Evolutionary conservation across 2,329 filamentous ascomycete genomes (phyloP).

Genomic region (Chrysosporium keratinophilum): DNA sequence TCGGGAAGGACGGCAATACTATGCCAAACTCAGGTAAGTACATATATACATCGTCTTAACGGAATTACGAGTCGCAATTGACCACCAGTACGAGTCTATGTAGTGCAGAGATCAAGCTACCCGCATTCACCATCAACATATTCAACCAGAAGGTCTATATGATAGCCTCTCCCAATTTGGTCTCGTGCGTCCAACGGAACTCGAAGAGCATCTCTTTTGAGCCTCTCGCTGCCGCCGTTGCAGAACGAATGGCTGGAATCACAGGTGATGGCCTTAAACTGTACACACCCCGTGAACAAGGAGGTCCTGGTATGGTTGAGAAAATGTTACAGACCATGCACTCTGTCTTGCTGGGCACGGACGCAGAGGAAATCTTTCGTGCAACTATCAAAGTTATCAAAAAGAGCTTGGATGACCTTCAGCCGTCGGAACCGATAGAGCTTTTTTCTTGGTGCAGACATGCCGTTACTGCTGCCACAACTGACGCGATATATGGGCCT

Average conservation of each 20-base stretch:
- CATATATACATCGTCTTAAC: no score
- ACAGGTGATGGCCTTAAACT: neutral
- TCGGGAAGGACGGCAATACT: conserved; percentile 21
- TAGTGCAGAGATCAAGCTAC: neutral
- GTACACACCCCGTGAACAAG: neutral
- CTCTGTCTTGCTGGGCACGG: neutral
- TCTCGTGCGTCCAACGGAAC: neutral
- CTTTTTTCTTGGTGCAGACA: conserved; percentile 23
- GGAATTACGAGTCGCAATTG: no score
- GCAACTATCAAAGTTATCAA: neutral
- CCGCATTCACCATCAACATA: conserved; percentile 1
- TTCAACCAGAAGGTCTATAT: neutral
- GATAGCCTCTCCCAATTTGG: neutral
- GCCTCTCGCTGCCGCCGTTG: neutral
- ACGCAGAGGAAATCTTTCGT: neutral
- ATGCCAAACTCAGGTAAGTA: conserved; percentile 15
- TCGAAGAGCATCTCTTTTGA: neutral
- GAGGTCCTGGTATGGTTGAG: neutral
- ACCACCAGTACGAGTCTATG: no score
- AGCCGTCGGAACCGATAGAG: conserved; percentile 10
- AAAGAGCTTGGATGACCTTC: neutral
- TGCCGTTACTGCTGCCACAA: conserved; percentile 23
- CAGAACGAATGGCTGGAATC: neutral
- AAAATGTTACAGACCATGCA: neutral
- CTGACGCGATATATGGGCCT: conserved; percentile 23